Percentiles rank a stretch among this genome's conserved stretches.
Evolutionary conservation across 2,329 filamentous ascomycete genomes (phyloP).

Genomic region (Clonostachys solani): DNA sequence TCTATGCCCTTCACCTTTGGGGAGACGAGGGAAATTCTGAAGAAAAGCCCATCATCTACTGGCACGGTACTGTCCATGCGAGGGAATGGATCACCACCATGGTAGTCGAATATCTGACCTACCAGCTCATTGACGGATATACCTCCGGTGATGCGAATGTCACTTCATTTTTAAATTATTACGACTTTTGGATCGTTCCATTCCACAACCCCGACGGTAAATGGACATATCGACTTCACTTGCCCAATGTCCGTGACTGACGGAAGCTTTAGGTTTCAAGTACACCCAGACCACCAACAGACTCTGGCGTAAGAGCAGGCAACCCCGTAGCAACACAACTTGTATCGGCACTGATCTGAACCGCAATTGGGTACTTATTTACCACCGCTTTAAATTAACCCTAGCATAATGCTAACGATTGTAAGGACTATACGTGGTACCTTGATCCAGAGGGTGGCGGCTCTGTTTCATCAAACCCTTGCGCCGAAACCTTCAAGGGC

Average conservation of each 20-base stretch:
- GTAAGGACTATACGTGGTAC: constrained; percentile 24
- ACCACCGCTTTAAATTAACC: neutral
- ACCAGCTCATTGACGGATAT: constrained; percentile 39
- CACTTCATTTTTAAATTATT: constrained; percentile 44
- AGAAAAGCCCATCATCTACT: constrained; percentile 39
- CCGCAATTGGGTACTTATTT: constrained; percentile 39
- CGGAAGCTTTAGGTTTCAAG: constrained; percentile 33
- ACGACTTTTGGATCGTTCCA: constrained; percentile 55
- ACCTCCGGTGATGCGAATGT: constrained; percentile 24
- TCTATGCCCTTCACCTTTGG: constrained; percentile 54
- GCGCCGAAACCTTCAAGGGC: constrained; percentile 38
- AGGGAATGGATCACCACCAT: constrained; percentile 51
- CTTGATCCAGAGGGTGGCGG: constrained; percentile 16
- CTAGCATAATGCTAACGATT: neutral
- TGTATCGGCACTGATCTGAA: constrained; percentile 47
- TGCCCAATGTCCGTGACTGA: neutral
- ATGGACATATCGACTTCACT: neutral
- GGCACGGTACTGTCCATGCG: constrained; percentile 48
- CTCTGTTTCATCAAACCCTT: constrained; percentile 37
- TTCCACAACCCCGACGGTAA: constrained; percentile 48
- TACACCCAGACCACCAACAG: constrained; percentile 45
- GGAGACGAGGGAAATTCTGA: constrained; percentile 30
- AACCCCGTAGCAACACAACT: constrained; percentile 28
- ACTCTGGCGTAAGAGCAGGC: constrained; percentile 50
- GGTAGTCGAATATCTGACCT: constrained; percentile 42